Evolutionary conservation across 1,284 basidiomycete genomes (phyloP).

Genomic region (Moniliophthora roreri): DNA sequence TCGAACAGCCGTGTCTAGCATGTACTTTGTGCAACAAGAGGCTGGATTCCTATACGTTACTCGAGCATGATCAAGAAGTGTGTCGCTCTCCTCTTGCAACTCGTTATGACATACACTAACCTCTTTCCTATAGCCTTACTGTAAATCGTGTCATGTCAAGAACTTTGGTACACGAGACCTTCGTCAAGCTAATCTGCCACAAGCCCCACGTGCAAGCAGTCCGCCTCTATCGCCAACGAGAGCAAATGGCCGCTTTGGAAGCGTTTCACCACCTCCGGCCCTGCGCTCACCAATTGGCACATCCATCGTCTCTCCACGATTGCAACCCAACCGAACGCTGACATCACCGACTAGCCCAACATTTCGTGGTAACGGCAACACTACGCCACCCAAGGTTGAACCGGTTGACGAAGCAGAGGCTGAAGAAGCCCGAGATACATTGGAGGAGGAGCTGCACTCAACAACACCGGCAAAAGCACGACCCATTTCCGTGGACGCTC

Average conservation of each 20-base stretch:
- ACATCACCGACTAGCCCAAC: neutral
- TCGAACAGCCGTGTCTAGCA: slow-evolving; percentile 61
- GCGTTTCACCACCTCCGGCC: slow-evolving; percentile 11
- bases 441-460: neutral
- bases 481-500: neutral
- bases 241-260: slow-evolving; percentile 8
- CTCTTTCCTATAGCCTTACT: slow-evolving; percentile 57
- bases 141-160: slow-evolving; percentile 74
- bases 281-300: neutral
- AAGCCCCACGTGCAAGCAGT: slow-evolving; percentile 29
- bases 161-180: slow-evolving; percentile 72
- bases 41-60: slow-evolving; percentile 67
- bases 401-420: slow-evolving; percentile 5
- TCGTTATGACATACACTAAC: slow-evolving; percentile 10
- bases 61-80: slow-evolving; percentile 77
- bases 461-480: neutral
- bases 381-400: neutral
- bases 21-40: slow-evolving; percentile 72
- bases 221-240: slow-evolving; percentile 23
- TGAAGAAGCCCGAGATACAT: slow-evolving; percentile 8
- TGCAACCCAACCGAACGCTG: slow-evolving; percentile 1
- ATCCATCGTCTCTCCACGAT: neutral
- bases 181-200: slow-evolving; percentile 70
- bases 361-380: no score
- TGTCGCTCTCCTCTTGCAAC: slow-evolving; percentile 22